Conservation (phyloP, 306 rosid species). For the Vigna reflexopilosa region DNA sequence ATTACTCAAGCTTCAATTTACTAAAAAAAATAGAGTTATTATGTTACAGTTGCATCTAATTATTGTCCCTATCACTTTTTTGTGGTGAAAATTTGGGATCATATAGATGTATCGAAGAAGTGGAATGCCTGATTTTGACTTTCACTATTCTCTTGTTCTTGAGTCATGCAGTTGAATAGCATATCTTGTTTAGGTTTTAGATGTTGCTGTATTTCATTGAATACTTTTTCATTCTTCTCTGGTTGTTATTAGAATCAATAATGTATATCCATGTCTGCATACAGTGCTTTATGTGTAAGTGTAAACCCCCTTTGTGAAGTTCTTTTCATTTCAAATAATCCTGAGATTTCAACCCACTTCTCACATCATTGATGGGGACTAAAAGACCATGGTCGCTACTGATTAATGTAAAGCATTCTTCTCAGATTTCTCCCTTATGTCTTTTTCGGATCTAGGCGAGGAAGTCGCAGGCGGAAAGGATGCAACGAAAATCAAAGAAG, state of each 20-base stretch:
- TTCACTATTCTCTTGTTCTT: slow-evolving; percentile 6
- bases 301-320: neutral
- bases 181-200: neutral
- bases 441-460: too few relatives aligned
- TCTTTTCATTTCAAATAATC: neutral
- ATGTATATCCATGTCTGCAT: too few relatives aligned
- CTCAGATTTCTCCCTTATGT: neutral
- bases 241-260: neutral
- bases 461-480: too few relatives aligned
- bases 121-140: slow-evolving; percentile 9
- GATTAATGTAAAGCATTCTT: neutral
- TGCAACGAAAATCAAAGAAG: too few relatives aligned
- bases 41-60: neutral
- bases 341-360: too few relatives aligned
- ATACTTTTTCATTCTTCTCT: neutral
- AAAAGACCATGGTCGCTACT: neutral
- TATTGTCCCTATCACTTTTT: neutral
- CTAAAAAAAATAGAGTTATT: neutral
- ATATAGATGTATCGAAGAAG: neutral
- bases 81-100: neutral
- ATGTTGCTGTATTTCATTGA: slow-evolving; percentile 10
- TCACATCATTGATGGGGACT: too few relatives aligned
- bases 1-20: slow-evolving; percentile 5
- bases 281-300: neutral
- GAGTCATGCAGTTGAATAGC: neutral